phyloP scores from a whole-genome alignment of 306 rosid species.

The Sophora flavescens region DNA sequence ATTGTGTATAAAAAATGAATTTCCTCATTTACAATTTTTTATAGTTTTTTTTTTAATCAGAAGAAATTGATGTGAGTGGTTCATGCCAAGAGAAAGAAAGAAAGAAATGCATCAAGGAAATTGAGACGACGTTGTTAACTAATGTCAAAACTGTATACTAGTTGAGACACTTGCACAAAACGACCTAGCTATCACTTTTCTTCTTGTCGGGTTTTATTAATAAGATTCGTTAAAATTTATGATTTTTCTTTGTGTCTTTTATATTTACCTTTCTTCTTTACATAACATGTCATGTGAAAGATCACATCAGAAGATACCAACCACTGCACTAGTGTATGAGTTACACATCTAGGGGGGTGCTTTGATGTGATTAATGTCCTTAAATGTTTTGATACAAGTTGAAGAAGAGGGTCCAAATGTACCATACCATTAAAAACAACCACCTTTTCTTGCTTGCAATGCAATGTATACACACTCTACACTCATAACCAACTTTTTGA shows the following conservation, averaged over 20 bases:
- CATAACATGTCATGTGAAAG: too few relatives aligned
- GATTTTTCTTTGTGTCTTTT: too few relatives aligned
- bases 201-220: background rate
- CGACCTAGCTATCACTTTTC: background rate
- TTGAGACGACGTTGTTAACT: background rate
- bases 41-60: background rate
- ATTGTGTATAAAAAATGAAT: background rate
- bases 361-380: conserved; percentile 35
- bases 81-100: background rate
- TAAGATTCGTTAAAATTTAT: too few relatives aligned
- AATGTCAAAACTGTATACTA: background rate
- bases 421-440: conserved; percentile 15
- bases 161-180: background rate
- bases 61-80: background rate
- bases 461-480: background rate
- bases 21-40: too few relatives aligned
- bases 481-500: conserved; percentile 25
- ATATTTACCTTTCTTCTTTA: too few relatives aligned
- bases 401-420: conserved; percentile 37
- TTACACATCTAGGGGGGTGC: background rate
- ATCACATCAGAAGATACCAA: background rate
- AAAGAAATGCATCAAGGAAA: background rate
- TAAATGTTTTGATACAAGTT: conserved; percentile 33
- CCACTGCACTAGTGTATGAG: conserved; percentile 11
- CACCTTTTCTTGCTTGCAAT: conserved; percentile 27